These are phyloP conservation scores for Rhizoclosmatium sp. DNA, from an alignment of 192 early-diverging fungal species.

Conservation along the genomic window DNA sequence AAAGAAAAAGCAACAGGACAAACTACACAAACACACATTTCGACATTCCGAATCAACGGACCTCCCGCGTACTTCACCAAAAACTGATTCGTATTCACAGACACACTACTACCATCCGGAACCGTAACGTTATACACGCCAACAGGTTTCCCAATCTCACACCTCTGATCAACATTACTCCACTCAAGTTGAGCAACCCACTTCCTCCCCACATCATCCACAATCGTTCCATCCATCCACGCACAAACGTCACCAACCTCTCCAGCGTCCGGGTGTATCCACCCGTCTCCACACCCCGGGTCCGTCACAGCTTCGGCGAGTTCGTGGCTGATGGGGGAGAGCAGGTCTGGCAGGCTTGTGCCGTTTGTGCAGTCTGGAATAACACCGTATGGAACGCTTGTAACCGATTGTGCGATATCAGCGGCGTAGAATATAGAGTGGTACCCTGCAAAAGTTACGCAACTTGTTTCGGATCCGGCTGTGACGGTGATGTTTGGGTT, in stretches of 20 bases:
- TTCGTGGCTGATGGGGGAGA: slow-evolving; percentile 34
- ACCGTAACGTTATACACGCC: no score
- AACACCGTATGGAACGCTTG: slow-evolving; percentile 38
- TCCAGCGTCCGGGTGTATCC: slow-evolving; percentile 37
- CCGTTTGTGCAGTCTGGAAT: slow-evolving; percentile 39
- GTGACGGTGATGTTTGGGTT: background rate
- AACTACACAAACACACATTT: no score
- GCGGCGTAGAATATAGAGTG: background rate
- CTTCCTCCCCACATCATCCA: no score
- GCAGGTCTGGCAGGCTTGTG: slow-evolving; percentile 21
- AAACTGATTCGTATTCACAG: no score
- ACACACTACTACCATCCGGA: no score
- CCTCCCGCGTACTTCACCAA: no score
- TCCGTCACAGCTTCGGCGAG: slow-evolving; percentile 40
- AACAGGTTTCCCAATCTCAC: no score
- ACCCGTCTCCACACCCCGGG: slow-evolving; percentile 41
- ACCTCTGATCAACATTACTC: no score
- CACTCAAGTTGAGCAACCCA: no score
- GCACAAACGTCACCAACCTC: slow-evolving; percentile 45
- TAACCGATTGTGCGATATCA: background rate
- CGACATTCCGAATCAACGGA: no score
- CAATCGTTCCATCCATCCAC: background rate
- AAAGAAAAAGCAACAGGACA: no score
- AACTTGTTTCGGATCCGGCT: background rate
- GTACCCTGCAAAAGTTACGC: background rate